These are phyloP conservation scores for Quercus aquifolioides DNA, from an alignment of 306 rosid genomes.

Conservation along the genomic window DNA sequence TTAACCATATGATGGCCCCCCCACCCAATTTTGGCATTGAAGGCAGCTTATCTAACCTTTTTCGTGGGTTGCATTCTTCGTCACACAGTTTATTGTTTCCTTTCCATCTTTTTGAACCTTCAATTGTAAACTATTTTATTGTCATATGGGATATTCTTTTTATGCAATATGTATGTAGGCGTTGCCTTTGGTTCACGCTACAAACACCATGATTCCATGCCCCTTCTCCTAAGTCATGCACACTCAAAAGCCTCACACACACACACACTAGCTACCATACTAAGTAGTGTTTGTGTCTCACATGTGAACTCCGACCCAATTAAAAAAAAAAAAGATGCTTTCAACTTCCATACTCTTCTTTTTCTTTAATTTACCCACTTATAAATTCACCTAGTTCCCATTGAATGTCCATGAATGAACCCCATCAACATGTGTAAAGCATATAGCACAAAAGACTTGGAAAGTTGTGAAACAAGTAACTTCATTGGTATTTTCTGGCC, in stretches of 20 bases:
- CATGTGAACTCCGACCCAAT: slow-evolving; percentile 46
- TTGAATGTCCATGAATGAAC: slow-evolving; percentile 31
- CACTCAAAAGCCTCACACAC: slow-evolving; percentile 35
- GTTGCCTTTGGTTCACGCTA: slow-evolving; percentile 51
- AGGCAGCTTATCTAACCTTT: slow-evolving; percentile 15
- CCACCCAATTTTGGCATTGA: slow-evolving; percentile 32
- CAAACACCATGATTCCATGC: slow-evolving; percentile 53
- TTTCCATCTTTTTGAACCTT: slow-evolving; percentile 17
- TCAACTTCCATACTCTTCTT: slow-evolving; percentile 19
- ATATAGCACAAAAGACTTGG: slow-evolving; percentile 10
- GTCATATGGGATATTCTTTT: slow-evolving; percentile 25
- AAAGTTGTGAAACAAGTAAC: background rate
- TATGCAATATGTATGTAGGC: slow-evolving; percentile 28
- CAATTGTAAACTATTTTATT: slow-evolving; percentile 19
- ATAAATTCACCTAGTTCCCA: slow-evolving; percentile 25
- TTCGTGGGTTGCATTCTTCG: slow-evolving; percentile 28
- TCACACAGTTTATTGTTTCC: slow-evolving; percentile 29
- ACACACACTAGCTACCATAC: background rate
- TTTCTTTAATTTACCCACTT: slow-evolving; percentile 21
- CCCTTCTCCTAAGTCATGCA: slow-evolving; percentile 40
- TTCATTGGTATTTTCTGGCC: background rate
- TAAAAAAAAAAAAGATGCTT: background rate
- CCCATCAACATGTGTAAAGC: background rate
- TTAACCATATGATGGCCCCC: slow-evolving; percentile 25
- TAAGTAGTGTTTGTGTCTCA: slow-evolving; percentile 32